Evolutionary conservation across 257 asterid genomes (phyloP).

Genomic region (Nicotiana benthamiana): DNA sequence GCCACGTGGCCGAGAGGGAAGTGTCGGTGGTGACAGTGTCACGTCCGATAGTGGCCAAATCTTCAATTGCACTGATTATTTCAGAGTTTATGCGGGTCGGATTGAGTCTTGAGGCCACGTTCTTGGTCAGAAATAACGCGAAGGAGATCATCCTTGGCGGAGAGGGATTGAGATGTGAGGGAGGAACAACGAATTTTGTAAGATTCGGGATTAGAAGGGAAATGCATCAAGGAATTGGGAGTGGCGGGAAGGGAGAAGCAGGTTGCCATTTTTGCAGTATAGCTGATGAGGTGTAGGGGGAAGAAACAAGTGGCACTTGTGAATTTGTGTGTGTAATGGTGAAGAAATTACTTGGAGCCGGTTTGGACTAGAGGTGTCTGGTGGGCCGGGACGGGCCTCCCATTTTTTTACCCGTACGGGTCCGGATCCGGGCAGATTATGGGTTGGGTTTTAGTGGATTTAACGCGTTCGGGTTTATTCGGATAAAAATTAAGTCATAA

Average conservation of each 20-base stretch:
- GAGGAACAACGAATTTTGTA: slow-evolving; percentile 36
- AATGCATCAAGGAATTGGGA: slow-evolving; percentile 2
- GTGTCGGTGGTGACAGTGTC: slow-evolving; percentile 50
- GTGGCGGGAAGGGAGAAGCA: slow-evolving; percentile 47
- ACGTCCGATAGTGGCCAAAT: slow-evolving; percentile 43
- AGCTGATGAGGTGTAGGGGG: neutral
- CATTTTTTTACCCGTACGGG: too few species aligned
- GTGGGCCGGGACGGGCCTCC: too few species aligned
- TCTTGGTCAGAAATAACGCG: slow-evolving; percentile 69
- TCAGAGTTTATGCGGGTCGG: slow-evolving; percentile 60
- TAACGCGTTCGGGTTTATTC: too few species aligned
- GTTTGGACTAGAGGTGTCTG: too few species aligned
- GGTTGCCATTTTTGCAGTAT: slow-evolving; percentile 40
- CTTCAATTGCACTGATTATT: slow-evolving; percentile 56
- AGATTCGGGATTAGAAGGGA: slow-evolving; percentile 6
- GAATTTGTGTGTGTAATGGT: neutral
- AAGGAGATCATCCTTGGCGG: slow-evolving; percentile 74
- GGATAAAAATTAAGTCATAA: too few species aligned
- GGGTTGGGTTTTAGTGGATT: too few species aligned
- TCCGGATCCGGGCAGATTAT: too few species aligned
- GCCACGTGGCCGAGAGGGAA: slow-evolving; percentile 72
- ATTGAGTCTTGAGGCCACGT: slow-evolving; percentile 80
- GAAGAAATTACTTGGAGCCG: too few species aligned
- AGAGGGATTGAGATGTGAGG: slow-evolving; percentile 45
- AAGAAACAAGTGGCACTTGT: neutral